Evolutionary conservation across 257 asterid species (phyloP).

Genomic region (Capsicum baccatum): DNA sequence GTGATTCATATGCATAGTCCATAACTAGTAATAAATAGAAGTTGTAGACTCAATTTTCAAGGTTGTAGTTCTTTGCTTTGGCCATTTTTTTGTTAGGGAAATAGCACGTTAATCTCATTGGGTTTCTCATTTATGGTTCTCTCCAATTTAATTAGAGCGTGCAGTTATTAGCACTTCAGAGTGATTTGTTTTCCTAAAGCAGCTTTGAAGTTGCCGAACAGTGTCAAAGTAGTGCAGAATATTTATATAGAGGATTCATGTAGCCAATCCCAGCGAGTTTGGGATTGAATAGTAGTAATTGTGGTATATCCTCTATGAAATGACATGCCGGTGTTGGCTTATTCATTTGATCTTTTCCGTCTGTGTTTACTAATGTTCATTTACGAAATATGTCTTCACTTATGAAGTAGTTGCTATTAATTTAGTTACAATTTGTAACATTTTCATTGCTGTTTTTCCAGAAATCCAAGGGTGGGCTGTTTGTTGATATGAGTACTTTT

Average conservation of each 20-base stretch:
- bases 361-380: not conserved
- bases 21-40: no score
- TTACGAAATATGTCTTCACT: not conserved
- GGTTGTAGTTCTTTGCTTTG: no score
- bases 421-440: not conserved
- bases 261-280: not conserved
- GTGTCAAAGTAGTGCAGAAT: not conserved
- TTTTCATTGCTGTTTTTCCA: slow-evolving; percentile 40
- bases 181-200: no score
- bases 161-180: not conserved
- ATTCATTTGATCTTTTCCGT: not conserved
- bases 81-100: no score
- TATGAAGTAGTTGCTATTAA: not conserved
- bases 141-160: not conserved
- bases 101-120: no score
- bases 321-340: not conserved
- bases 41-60: no score
- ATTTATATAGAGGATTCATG: not conserved
- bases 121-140: not conserved
- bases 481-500: slow-evolving; percentile 86
- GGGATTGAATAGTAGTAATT: not conserved
- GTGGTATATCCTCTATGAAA: not conserved
- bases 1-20: not conserved
- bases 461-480: slow-evolving; percentile 92
- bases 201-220: not conserved